Percentiles rank a stretch among this genome's conserved stretches.
Evolutionary conservation across 345 rosid genomes (phyloP).

Genomic region (Turnera subulata): DNA sequence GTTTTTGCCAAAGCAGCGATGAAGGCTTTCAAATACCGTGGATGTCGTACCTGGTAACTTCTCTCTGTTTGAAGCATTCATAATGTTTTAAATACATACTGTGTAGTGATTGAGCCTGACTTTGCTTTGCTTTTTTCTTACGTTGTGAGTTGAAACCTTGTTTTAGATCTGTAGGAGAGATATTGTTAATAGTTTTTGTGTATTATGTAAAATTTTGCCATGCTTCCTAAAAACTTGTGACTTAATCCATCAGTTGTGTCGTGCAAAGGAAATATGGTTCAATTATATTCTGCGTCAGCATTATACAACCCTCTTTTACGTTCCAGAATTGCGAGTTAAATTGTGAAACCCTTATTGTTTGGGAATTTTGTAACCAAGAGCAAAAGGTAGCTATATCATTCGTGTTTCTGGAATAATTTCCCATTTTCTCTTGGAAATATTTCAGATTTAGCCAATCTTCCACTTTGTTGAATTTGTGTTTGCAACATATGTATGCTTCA

Average conservation of each 20-base stretch:
- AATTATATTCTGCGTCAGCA: neutral
- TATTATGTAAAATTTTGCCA: neutral
- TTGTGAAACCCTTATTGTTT: too few species aligned
- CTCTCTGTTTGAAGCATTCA: conserved; percentile 9
- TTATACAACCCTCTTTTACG: neutral
- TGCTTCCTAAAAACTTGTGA: conserved; percentile 1
- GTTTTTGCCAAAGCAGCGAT: conserved; percentile 75
- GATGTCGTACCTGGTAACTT: conserved; percentile 44
- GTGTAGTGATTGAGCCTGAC: too few species aligned
- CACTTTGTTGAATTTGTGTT: too few species aligned
- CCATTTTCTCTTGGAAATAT: neutral
- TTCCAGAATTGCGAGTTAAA: neutral
- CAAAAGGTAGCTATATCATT: too few species aligned
- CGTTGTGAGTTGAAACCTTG: too few species aligned
- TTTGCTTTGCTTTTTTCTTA: too few species aligned
- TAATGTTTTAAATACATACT: neutral
- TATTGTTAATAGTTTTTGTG: neutral
- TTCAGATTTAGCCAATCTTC: too few species aligned
- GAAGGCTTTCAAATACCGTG: conserved; percentile 55
- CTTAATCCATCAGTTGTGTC: neutral
- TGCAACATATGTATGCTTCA: too few species aligned
- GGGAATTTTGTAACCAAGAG: too few species aligned
- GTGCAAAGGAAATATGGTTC: neutral
- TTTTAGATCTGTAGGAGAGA: too few species aligned
- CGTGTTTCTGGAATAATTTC: neutral